phyloP scores from a whole-genome alignment of 148 eudicot genomes.

The Spergularia bocconei region DNA sequence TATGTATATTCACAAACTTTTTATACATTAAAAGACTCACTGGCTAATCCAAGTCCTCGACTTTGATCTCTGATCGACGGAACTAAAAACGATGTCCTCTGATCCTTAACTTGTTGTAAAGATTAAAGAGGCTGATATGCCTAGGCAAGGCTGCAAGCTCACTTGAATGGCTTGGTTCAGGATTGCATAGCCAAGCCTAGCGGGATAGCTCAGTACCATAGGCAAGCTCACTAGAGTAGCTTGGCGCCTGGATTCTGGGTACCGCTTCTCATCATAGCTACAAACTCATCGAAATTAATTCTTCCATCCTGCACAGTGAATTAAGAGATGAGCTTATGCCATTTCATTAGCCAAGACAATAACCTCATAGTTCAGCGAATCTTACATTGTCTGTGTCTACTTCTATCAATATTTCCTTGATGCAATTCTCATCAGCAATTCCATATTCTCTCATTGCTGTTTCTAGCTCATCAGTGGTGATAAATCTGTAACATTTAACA shows the following conservation, averaged over 20 bases:
- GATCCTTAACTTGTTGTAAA: slow-evolving; percentile 10
- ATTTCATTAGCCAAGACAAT: not conserved
- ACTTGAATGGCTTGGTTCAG: not conserved
- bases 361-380: not conserved
- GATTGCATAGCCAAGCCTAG: not conserved
- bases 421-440: slow-evolving; percentile 73
- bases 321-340: not conserved
- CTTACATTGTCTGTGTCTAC: slow-evolving; percentile 89
- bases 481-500: slow-evolving; percentile 39
- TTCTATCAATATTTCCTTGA: slow-evolving; percentile 75
- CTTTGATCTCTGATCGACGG: slow-evolving; percentile 7
- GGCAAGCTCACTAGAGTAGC: slow-evolving; percentile 5
- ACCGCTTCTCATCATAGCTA: slow-evolving; percentile 12
- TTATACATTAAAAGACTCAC: slow-evolving; percentile 26
- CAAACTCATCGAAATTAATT: slow-evolving; percentile 11
- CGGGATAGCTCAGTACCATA: not conserved
- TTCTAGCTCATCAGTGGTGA: slow-evolving; percentile 85
- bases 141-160: not conserved
- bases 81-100: slow-evolving; percentile 1
- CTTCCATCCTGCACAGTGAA: slow-evolving; percentile 51
- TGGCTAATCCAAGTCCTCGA: slow-evolving; percentile 6
- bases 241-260: slow-evolving; percentile 11
- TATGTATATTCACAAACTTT: slow-evolving; percentile 34
- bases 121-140: not conserved
- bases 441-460: slow-evolving; percentile 79